Evolutionary conservation across 192 early-diverging fungal species (phyloP), one percentile per base, ranked within the genome.

Genomic region (Phycomyces nitens): DNA sequence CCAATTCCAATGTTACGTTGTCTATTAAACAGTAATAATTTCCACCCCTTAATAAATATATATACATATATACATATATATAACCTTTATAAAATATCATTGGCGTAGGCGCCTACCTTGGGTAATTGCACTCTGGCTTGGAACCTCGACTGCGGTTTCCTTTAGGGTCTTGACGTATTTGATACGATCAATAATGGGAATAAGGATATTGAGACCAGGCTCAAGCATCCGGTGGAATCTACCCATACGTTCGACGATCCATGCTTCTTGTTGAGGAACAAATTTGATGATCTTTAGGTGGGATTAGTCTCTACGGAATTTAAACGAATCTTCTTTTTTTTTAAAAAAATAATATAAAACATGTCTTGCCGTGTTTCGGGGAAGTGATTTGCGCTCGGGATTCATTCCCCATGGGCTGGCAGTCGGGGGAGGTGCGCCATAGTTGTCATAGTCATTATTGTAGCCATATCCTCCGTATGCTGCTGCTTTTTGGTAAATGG

Each of bases 241-340:
- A 29, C 96, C 96, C 90, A 99, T 95, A 23, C 96, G 88, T 79
- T 98, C 96, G 11, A 99, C 89, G 23, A 99, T 87, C 93, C 95
- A 97, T 5, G 95, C 92, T 76, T 97, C 94, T 73, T 97, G 94
- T 78, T 99, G 94, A 42, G 96, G 96, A 18, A 99, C 96, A 78
- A 99, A 99, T 79, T 97, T 96, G 70, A 99, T 73, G 15, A 92
- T 66, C 84, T 83, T 64, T 24, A n/a, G n/a, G n/a, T n/a, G n/a
- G n/a, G n/a, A n/a, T n/a, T n/a, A n/a, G n/a, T n/a, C n/a, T n/a
- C n/a, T n/a, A n/a, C n/a, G n/a, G n/a, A n/a, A n/a, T n/a, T n/a
- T n/a, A n/a, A n/a, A n/a, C n/a, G n/a, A n/a, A n/a, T n/a, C n/a
- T n/a, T n/a, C n/a, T n/a, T n/a, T n/a, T n/a, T n/a, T n/a, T n/a